Base-by-base conservation (phyloP, 768 basidiomycete species). In the Mycena filopes region DNA sequence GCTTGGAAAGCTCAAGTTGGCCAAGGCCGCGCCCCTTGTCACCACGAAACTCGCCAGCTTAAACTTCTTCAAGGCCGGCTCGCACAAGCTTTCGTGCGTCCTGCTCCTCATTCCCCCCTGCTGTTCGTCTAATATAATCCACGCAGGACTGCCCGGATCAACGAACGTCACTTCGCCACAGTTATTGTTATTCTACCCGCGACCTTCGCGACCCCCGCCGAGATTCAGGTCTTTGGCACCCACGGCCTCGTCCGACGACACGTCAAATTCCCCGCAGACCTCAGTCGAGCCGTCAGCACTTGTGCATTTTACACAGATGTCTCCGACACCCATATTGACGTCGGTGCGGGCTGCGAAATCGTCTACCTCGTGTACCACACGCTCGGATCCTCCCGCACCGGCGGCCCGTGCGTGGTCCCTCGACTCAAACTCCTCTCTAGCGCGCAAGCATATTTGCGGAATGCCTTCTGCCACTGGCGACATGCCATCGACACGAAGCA, bases 61-160 rank as follows among this genome's bases (percentile, higher is more conserved):
- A 10, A 51, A 48, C 21, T 21, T 65, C 0, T 60, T 55, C 1
- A 48, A 47, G 20, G 40, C 36, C 2, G 64, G 64, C 6, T 40
- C 26, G 26, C 64, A 60, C n/a, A 10, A 26, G n/a, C 57, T 65
- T 36, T 11, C 26, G 64, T 66, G 18, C 29, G 64, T 49, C 29
- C 36, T 28, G 6, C n/a, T 21, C 21, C 10, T 29, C 13, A 16
- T 41, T 1, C 13, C 26, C 16, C 3, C 25, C 21, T 33, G 7
- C 7, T 12, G 12, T 33, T 26, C 6, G 16, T 15, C 28, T 31
- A 64, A 48, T 23, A 23, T n/a, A n/a, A n/a, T n/a, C 4, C 10
- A 21, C 9, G 21, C 31, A 61, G 60, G 42, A 53, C 60, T n/a
- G n/a, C 47, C n/a, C n/a, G 41, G 11, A 23, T 6, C 7, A 29